These are phyloP conservation scores for Fusarium chaquense DNA, from an alignment of 2,329 filamentous ascomycete genomes.

Conservation along the genomic window DNA sequence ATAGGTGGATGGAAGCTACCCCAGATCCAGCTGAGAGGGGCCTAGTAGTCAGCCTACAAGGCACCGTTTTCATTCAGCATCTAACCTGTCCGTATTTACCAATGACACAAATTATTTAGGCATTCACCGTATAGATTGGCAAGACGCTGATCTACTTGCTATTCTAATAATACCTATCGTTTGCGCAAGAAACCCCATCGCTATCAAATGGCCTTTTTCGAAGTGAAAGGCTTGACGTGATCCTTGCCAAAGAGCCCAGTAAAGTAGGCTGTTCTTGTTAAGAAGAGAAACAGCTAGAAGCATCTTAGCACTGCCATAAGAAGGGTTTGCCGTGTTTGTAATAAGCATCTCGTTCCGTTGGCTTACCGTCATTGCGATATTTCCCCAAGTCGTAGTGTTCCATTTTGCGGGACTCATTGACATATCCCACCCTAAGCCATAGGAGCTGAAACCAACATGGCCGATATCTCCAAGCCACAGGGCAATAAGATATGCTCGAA, in stretches of 20 bases:
- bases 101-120: not conserved
- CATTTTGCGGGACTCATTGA: slow-evolving; percentile 67
- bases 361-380: slow-evolving; percentile 74
- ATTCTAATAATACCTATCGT: not conserved
- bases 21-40: not conserved
- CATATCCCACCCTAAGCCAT: slow-evolving; percentile 67
- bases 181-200: not conserved
- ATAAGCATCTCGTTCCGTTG: not conserved
- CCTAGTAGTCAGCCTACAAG: not conserved
- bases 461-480: slow-evolving; percentile 75
- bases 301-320: not conserved
- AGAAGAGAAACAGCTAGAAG: slow-evolving; percentile 64
- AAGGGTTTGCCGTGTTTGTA: not conserved
- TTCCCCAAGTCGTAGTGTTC: slow-evolving; percentile 81
- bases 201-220: slow-evolving; percentile 47
- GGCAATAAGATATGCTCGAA: slow-evolving; percentile 75
- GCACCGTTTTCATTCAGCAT: not conserved
- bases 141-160: not conserved
- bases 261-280: slow-evolving; percentile 69
- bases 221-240: slow-evolving; percentile 23
- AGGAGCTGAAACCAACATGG: slow-evolving; percentile 71
- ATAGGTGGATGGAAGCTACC: not conserved
- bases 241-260: slow-evolving; percentile 69
- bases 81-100: not conserved
- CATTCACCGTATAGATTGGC: not conserved